Evolutionary conservation across 208 protist genomes (phyloP).

Genomic region (Acanthamoeba quina): DNA sequence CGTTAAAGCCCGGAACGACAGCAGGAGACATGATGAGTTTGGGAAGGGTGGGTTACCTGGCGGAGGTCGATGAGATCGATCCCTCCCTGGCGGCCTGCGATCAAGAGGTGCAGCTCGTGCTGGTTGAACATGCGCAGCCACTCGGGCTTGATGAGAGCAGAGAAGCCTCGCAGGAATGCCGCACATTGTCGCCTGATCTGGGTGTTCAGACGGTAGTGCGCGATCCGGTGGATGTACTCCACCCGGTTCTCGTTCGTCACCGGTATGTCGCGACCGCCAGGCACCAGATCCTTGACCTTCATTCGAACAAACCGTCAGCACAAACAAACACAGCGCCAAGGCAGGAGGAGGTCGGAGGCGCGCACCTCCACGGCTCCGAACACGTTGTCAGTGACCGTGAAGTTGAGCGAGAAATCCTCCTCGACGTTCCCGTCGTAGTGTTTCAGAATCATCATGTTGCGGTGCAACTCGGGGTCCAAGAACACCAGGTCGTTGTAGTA

Average conservation of each 20-base stretch:
- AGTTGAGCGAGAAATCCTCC: constrained; percentile 76
- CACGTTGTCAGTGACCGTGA: constrained; percentile 68
- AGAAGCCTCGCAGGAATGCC: constrained; percentile 93
- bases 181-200: constrained; percentile 91
- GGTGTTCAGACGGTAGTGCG: constrained; percentile 94
- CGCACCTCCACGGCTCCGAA: background rate
- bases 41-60: background rate
- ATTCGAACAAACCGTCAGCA: background rate
- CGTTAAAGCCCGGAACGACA: background rate
- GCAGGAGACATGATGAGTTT: background rate
- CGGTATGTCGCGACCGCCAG: constrained; percentile 89
- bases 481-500: constrained; percentile 92
- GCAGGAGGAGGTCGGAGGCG: too few relatives aligned
- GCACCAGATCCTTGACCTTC: constrained; percentile 88
- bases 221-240: constrained; percentile 95
- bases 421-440: constrained; percentile 89
- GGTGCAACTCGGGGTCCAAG: constrained; percentile 93
- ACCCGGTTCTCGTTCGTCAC: constrained; percentile 93
- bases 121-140: constrained; percentile 92
- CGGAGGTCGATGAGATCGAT: constrained; percentile 94
- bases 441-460: constrained; percentile 91
- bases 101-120: constrained; percentile 92
- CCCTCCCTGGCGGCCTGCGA: constrained; percentile 89
- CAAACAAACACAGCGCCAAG: too few relatives aligned
- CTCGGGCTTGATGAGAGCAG: background rate